These are phyloP conservation scores for Cyberlindnera saturnus DNA, from an alignment of 805 yeast species.

Conservation along the genomic window DNA sequence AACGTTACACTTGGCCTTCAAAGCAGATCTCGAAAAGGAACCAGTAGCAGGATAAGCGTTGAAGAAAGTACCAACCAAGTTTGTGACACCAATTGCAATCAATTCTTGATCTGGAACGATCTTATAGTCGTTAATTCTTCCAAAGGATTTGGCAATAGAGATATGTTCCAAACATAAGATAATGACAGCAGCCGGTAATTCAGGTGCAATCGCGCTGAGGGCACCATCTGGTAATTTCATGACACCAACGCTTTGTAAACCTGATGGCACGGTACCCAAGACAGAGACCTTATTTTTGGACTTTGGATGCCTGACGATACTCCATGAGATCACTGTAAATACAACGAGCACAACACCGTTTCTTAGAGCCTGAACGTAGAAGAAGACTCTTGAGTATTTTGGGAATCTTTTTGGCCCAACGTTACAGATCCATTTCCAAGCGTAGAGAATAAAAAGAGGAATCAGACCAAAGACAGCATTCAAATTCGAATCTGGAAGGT, in stretches of 20 bases:
- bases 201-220: conserved; percentile 56
- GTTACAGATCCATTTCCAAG: conserved; percentile 62
- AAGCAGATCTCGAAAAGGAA: conserved; percentile 89
- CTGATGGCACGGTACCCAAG: conserved; percentile 77
- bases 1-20: conserved; percentile 93
- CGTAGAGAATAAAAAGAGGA: conserved; percentile 62
- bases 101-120: conserved; percentile 91
- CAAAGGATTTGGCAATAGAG: conserved; percentile 90
- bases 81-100: conserved; percentile 88
- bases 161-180: conserved; percentile 85
- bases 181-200: conserved; percentile 81
- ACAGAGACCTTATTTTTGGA: conserved; percentile 42
- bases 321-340: conserved; percentile 80
- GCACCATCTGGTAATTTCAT: conserved; percentile 60
- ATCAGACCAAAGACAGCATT: conserved; percentile 91
- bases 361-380: conserved; percentile 72
- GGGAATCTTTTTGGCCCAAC: conserved; percentile 60
- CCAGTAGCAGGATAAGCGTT: conserved; percentile 95
- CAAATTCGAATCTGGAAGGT: conserved; percentile 57
- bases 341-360: conserved; percentile 77
- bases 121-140: conserved; percentile 86
- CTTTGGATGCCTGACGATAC: conserved; percentile 49
- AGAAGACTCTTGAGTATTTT: conserved; percentile 44
- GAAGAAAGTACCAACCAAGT: conserved; percentile 87
- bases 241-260: conserved; percentile 70